Base-by-base conservation (phyloP, 1,139 yeast genomes). In the Saccharomycopsis hybrid region DNA sequence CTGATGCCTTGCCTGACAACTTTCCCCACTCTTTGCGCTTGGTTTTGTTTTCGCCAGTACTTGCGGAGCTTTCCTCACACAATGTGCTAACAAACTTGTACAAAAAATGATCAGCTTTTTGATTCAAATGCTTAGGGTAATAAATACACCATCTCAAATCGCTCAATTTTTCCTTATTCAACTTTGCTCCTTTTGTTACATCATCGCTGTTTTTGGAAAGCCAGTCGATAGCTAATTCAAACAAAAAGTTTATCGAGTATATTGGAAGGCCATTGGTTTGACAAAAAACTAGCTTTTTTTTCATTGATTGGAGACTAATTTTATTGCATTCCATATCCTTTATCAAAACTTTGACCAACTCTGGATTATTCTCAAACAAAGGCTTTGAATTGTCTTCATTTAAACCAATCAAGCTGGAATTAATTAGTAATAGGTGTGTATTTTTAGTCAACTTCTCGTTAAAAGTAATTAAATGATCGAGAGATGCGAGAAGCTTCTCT, bases 401-500 rank as follows among this genome's bases (percentile, higher is more conserved):
- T 8, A 53, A 31, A 3, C 55, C 54, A 43, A 49, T 44, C 29
- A 48, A 47, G 31, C 51, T 47, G 39, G 51, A 50, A 44, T 46
- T 47, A 43, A 50, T 47, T 36, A 39, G 51, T 49, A 42, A 54
- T 40, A 45, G 47, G 51, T 47, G 51, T 42, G 46, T 46, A 5
- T 38, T 43, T 31, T 46, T 47, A 13, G 55, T 50, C 4, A 54
- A 47, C 28, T 41, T 42, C 8, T 49, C 57, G 38, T 27, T 46
- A 41, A 30, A 51, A 27, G 13, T 52, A 31, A 36, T 50, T 33
- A 70, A 62, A 37, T 67, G 60, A n/a, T 9, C 29, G 4, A 45
- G 29, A 2, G 24, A 32, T 27, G 29, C 25, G 40, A 87, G 69
- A 47, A 90, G 69, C 59, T 85, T 83, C 18, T 77, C 80, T 7